phyloP scores from a whole-genome alignment of 139 green algal genomes.

The Chlorella vulgaris region DNA sequence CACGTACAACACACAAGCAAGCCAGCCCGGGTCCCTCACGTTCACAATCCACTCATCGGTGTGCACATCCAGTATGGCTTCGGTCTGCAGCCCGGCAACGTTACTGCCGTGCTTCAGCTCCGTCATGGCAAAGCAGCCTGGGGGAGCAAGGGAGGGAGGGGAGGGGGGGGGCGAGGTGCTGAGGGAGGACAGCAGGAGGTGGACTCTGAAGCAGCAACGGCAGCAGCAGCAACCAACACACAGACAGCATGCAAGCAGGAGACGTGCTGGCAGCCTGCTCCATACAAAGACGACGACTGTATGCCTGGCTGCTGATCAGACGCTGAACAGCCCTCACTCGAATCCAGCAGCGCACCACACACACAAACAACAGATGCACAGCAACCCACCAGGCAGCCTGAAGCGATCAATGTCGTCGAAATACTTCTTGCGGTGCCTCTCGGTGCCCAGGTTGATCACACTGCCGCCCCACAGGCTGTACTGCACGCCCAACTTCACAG shows the following conservation, averaged over 20 bases:
- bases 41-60: constrained; percentile 86
- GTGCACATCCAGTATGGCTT: constrained; percentile 76
- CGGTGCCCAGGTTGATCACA: constrained; percentile 79
- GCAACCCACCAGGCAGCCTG: neutral
- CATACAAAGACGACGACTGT: too few relatives aligned
- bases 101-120: constrained; percentile 88
- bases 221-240: too few relatives aligned
- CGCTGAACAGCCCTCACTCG: too few relatives aligned
- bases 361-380: neutral
- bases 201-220: too few relatives aligned
- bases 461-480: constrained; percentile 76
- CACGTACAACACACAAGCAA: neutral
- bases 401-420: constrained; percentile 81
- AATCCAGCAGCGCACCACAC: too few relatives aligned
- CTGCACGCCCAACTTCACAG: constrained; percentile 87
- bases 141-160: neutral
- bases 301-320: too few relatives aligned
- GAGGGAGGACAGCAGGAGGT: too few relatives aligned
- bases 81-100: constrained; percentile 78
- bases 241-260: too few relatives aligned
- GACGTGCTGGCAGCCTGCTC: too few relatives aligned
- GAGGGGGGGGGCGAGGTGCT: neutral
- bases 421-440: constrained; percentile 70
- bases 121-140: constrained; percentile 91
- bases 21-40: constrained; percentile 53